Conservation (phyloP, 2,329 filamentous ascomycete species). For the Torrubiellomyces zombiae region DNA sequence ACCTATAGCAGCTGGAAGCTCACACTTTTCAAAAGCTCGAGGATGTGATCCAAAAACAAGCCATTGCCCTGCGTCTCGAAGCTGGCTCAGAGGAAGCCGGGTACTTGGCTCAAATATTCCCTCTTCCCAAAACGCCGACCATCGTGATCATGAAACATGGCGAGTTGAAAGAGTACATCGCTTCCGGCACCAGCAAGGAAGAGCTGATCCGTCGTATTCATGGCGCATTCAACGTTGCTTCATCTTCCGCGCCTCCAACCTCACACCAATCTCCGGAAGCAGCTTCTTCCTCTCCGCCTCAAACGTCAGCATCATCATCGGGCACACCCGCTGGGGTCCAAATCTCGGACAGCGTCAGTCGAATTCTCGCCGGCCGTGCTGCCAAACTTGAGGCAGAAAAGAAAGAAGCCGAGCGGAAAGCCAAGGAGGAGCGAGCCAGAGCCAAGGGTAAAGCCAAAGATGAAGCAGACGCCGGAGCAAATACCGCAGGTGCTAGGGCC, state of each 20-base stretch:
- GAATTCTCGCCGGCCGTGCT: conserved; percentile 33
- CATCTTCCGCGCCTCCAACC: conserved; percentile 5
- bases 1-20: not conserved
- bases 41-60: conserved; percentile 38
- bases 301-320: conserved; percentile 6
- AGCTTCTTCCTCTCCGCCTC: conserved; percentile 4
- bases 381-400: conserved; percentile 25
- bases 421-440: conserved; percentile 32
- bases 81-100: conserved; percentile 66
- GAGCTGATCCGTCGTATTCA: conserved; percentile 40
- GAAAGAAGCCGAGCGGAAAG: conserved; percentile 26
- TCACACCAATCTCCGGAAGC: not conserved
- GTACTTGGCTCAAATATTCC: conserved; percentile 69
- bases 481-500: conserved; percentile 15
- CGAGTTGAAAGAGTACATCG: conserved; percentile 60
- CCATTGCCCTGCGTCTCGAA: conserved; percentile 53
- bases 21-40: conserved; percentile 26
- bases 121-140: conserved; percentile 61
- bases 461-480: conserved; percentile 18
- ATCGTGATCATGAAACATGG: conserved; percentile 69
- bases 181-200: conserved; percentile 43
- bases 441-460: conserved; percentile 28
- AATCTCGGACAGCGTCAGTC: conserved; percentile 16
- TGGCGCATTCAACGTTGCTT: conserved; percentile 14
- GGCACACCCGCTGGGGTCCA: conserved; percentile 9